phyloP scores from a whole-genome alignment of 1,284 basidiomycete genomes.

The Paramarasmius palmivorus region DNA sequence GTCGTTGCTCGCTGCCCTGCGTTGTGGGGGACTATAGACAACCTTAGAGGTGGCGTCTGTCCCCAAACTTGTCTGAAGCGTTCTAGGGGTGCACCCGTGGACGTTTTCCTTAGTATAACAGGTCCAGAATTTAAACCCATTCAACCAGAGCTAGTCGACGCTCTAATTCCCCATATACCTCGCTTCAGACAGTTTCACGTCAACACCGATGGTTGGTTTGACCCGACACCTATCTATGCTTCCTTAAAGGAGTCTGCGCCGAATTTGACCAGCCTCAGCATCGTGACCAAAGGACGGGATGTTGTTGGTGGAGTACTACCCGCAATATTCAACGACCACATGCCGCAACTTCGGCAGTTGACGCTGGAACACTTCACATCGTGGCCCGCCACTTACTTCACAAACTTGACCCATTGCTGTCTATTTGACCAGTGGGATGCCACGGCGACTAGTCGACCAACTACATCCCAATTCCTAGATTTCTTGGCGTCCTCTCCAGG shows the following conservation, averaged over 20 bases:
- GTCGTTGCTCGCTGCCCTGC: conserved; percentile 15
- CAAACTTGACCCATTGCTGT: conserved; percentile 14
- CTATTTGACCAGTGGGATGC: conserved; percentile 14
- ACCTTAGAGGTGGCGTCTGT: conserved; percentile 1
- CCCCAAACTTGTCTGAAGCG: conserved; percentile 10
- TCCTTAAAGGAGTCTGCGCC: conserved; percentile 8
- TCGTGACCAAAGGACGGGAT: conserved; percentile 13
- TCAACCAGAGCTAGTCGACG: conserved; percentile 5
- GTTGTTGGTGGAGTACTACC: conserved; percentile 11
- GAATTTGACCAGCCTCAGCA: conserved; percentile 13
- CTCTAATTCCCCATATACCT: conserved; percentile 10
- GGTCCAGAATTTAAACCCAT: conserved; percentile 9
- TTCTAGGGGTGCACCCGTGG: conserved; percentile 13
- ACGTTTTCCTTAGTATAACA: conserved; percentile 13
- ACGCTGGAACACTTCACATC: conserved; percentile 16
- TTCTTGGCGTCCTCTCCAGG: conserved; percentile 14
- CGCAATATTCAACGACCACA: conserved; percentile 14
- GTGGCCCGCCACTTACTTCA: conserved; percentile 17
- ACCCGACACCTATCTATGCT: conserved; percentile 8
- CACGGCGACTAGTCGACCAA: conserved; percentile 3
- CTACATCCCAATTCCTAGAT: conserved; percentile 15
- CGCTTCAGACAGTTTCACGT: conserved; percentile 15
- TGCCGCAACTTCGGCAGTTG: conserved; percentile 12
- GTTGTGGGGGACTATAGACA: conserved; percentile 18
- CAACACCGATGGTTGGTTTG: conserved; percentile 13